Evolutionary conservation across 768 basidiomycete genomes (phyloP).

Genomic region (Lentinula detonsa): DNA sequence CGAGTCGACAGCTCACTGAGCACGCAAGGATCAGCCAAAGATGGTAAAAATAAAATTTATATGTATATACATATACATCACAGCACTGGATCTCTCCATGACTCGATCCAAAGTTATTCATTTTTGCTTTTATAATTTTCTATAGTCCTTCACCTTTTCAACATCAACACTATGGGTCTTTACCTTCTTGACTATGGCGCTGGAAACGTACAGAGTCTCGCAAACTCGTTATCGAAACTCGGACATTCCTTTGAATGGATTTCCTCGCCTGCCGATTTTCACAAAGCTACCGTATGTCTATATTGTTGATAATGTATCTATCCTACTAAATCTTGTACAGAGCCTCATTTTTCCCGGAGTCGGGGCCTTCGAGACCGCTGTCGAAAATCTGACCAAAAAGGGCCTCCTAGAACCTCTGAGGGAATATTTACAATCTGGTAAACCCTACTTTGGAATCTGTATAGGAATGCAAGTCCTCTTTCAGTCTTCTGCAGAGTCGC

Average conservation of each 20-base stretch:
- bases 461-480: slow-evolving; percentile 98
- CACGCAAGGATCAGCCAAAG: background rate
- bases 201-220: slow-evolving; percentile 90
- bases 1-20: background rate
- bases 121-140: background rate
- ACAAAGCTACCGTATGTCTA: slow-evolving; percentile 77
- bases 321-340: slow-evolving; percentile 33
- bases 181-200: slow-evolving; percentile 97
- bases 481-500: slow-evolving; percentile 76
- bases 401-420: slow-evolving; percentile 78
- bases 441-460: slow-evolving; percentile 96
- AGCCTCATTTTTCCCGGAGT: slow-evolving; percentile 96
- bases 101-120: background rate
- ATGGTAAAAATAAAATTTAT: background rate
- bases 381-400: slow-evolving; percentile 63
- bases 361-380: slow-evolving; percentile 87
- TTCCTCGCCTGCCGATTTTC: slow-evolving; percentile 71
- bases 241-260: slow-evolving; percentile 92
- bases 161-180: slow-evolving; percentile 39
- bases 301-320: slow-evolving; percentile 4
- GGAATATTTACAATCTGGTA: slow-evolving; percentile 78
- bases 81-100: background rate
- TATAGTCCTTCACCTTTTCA: background rate
- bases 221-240: slow-evolving; percentile 81
- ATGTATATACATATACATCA: background rate